phyloP scores from a whole-genome alignment of 2,329 filamentous ascomycete genomes.

The Penicillium sp. region DNA sequence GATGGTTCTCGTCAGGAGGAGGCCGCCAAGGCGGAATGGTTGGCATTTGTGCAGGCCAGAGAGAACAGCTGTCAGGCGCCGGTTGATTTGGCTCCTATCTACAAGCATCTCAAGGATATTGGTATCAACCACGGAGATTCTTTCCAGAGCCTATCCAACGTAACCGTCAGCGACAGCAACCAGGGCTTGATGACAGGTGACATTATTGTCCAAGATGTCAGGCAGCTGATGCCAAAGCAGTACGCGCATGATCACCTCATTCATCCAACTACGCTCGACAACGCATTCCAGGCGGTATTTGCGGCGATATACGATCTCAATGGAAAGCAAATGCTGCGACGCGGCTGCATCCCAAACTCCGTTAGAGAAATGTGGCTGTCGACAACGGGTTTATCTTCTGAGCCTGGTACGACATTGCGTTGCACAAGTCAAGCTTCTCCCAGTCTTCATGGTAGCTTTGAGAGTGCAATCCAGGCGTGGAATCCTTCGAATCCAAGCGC shows the following conservation, averaged over 20 bases:
- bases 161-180: background rate
- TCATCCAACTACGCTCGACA: constrained; percentile 6
- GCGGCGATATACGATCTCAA: background rate
- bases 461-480: background rate
- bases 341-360: background rate
- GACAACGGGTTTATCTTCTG: background rate
- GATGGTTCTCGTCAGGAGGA: background rate
- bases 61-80: background rate
- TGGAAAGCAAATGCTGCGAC: background rate
- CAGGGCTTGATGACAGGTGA: background rate
- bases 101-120: background rate
- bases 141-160: background rate
- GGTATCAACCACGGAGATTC: background rate
- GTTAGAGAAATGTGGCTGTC: background rate
- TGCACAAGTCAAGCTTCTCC: background rate
- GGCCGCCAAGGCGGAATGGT: background rate
- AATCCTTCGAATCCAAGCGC: background rate
- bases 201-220: background rate
- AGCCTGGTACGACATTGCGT: background rate
- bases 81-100: background rate
- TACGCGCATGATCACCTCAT: background rate
- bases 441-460: background rate
- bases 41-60: background rate
- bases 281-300: background rate
- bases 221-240: background rate